Conservation (phyloP, 2,329 filamentous ascomycete genomes). For the Exophiala aquamarina region DNA sequence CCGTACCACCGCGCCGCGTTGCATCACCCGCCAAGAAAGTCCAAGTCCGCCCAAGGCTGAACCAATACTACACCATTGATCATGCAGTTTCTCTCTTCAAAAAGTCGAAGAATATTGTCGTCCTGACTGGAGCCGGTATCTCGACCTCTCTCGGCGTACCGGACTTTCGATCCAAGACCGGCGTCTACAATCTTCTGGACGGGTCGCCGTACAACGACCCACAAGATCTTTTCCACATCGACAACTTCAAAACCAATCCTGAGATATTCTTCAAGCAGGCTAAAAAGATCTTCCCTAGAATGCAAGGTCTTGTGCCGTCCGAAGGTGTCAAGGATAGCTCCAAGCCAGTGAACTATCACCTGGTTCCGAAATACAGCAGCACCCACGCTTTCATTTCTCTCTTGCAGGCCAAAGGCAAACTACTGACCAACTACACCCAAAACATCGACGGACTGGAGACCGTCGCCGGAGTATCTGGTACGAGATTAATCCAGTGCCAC, state of each 20-base stretch:
- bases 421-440: conserved; percentile 96
- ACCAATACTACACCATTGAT: conserved; percentile 77
- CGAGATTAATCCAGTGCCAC: conserved; percentile 92
- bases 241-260: conserved; percentile 81
- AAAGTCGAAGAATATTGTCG: conserved; percentile 78
- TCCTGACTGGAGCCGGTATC: conserved; percentile 94
- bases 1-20: conserved; percentile 18
- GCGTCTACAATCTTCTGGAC: conserved; percentile 52
- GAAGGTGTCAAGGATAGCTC: not conserved
- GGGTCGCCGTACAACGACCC: conserved; percentile 78
- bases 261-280: conserved; percentile 70
- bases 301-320: conserved; percentile 20
- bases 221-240: conserved; percentile 93
- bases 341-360: conserved; percentile 2
- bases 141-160: conserved; percentile 96
- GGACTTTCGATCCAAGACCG: conserved; percentile 92
- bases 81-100: conserved; percentile 79
- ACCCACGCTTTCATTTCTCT: conserved; percentile 93
- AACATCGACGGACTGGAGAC: conserved; percentile 97
- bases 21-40: conserved; percentile 15
- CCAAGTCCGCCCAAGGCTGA: conserved; percentile 22
- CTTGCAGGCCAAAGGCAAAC: conserved; percentile 81
- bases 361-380: conserved; percentile 71
- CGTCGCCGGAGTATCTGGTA: conserved; percentile 74
- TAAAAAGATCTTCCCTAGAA: conserved; percentile 77